These are phyloP conservation scores for Colletotrichum salicis DNA, from an alignment of 2,329 filamentous ascomycete species.

Conservation along the genomic window DNA sequence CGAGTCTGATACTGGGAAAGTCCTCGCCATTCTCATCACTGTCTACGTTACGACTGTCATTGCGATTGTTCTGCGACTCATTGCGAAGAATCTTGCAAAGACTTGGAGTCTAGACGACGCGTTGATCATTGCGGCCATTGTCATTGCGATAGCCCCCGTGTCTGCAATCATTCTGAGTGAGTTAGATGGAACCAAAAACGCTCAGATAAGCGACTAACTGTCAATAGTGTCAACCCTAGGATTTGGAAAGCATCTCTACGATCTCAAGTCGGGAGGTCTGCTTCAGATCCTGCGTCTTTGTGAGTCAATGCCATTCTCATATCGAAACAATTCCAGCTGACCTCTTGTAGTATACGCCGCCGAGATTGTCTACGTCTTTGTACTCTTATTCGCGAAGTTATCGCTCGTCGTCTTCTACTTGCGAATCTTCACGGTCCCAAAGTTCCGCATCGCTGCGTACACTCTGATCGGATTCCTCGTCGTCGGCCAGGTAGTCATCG, in stretches of 20 bases:
- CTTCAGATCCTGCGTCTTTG: constrained; percentile 22
- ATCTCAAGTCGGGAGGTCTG: constrained; percentile 25
- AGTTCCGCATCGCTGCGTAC: constrained; percentile 42
- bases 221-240: constrained; percentile 20
- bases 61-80: constrained; percentile 11
- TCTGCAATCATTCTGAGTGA: constrained; percentile 23
- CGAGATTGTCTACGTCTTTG: constrained; percentile 44
- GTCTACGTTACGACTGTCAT: constrained; percentile 4
- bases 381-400: constrained; percentile 43
- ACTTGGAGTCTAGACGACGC: constrained; percentile 25
- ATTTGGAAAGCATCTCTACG: constrained; percentile 34
- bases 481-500: constrained; percentile 42
- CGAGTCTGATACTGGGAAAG: constrained; percentile 19
- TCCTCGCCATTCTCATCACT: constrained; percentile 17
- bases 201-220: not conserved
- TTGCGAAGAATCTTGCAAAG: constrained; percentile 20
- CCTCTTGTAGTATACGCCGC: constrained; percentile 35
- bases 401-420: constrained; percentile 47
- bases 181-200: not conserved
- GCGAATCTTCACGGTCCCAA: constrained; percentile 41
- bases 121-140: constrained; percentile 22
- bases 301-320: not conserved
- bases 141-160: constrained; percentile 21
- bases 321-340: not conserved
- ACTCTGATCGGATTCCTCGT: constrained; percentile 40